Conservation (phyloP, 192 early-diverging fungal genomes). For the Lobulomyces angularis region DNA sequence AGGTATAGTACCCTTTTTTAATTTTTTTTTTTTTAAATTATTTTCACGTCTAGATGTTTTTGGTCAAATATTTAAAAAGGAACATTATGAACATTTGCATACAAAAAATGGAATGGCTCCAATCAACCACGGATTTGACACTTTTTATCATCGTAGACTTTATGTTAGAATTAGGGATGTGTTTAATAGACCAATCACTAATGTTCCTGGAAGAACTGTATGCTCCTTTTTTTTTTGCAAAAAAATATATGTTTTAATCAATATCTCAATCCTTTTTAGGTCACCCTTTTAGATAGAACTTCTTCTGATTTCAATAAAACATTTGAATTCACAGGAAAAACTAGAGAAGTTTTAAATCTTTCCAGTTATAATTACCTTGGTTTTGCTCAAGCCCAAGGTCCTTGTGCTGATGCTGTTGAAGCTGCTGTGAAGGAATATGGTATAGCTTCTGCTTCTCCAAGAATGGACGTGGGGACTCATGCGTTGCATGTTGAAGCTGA, state of each 20-base stretch:
- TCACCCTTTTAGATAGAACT: constrained; percentile 74
- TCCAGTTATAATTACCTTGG: constrained; percentile 97
- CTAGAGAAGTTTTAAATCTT: constrained; percentile 74
- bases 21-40: too few relatives aligned
- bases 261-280: too few relatives aligned
- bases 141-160: constrained; percentile 84
- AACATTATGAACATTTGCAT: constrained; percentile 56
- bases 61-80: constrained; percentile 60
- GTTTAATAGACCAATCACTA: constrained; percentile 89
- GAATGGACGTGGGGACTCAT: constrained; percentile 59
- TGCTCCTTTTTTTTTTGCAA: too few relatives aligned
- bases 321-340: constrained; percentile 71
- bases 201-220: constrained; percentile 79
- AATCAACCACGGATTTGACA: constrained; percentile 90
- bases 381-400: constrained; percentile 84
- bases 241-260: too few relatives aligned
- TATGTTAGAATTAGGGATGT: constrained; percentile 80
- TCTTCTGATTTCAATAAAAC: constrained; percentile 72
- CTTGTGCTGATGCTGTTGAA: constrained; percentile 90
- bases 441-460: constrained; percentile 47
- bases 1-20: too few relatives aligned
- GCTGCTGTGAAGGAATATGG: constrained; percentile 59
- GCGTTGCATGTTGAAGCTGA: constrained; percentile 69
- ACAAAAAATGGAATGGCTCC: constrained; percentile 67
- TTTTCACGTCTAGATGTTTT: too few relatives aligned